Conservation (phyloP, 2,329 filamentous ascomycete genomes). For the Ophiostoma ips region DNA sequence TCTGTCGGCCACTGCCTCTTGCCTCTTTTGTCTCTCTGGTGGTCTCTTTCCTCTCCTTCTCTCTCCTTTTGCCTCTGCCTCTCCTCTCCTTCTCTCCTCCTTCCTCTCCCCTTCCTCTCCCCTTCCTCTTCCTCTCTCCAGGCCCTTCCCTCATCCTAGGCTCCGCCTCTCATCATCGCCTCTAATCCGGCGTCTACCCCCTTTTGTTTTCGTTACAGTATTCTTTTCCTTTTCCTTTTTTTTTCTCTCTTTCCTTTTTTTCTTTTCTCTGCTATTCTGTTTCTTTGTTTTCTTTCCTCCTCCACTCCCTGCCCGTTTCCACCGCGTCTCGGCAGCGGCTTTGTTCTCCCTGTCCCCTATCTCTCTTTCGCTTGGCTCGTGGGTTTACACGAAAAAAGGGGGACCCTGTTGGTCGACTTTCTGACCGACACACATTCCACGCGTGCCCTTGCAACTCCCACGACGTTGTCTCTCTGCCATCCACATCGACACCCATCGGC, state of each 20-base stretch:
- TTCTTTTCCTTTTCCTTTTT: neutral
- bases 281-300: neutral
- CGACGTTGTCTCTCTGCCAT: neutral
- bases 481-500: neutral
- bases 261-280: neutral
- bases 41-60: neutral
- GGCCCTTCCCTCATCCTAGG: conserved; percentile 1
- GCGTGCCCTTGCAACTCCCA: too few relatives aligned
- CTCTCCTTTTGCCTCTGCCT: neutral
- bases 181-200: neutral
- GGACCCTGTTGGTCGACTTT: too few relatives aligned
- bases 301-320: neutral
- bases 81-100: neutral
- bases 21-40: too few relatives aligned
- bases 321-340: neutral
- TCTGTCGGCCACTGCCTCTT: neutral
- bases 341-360: neutral
- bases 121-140: neutral
- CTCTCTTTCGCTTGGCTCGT: neutral
- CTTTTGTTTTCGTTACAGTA: neutral
- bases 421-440: neutral
- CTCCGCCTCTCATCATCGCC: conserved; percentile 1
- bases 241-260: neutral
- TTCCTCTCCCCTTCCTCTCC: neutral
- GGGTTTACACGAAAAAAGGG: too few relatives aligned